Percentiles rank a stretch among this genome's conserved stretches.
These are phyloP conservation scores for Lactarius vividus DNA, from an alignment of 768 basidiomycete genomes.

Conservation along the genomic window DNA sequence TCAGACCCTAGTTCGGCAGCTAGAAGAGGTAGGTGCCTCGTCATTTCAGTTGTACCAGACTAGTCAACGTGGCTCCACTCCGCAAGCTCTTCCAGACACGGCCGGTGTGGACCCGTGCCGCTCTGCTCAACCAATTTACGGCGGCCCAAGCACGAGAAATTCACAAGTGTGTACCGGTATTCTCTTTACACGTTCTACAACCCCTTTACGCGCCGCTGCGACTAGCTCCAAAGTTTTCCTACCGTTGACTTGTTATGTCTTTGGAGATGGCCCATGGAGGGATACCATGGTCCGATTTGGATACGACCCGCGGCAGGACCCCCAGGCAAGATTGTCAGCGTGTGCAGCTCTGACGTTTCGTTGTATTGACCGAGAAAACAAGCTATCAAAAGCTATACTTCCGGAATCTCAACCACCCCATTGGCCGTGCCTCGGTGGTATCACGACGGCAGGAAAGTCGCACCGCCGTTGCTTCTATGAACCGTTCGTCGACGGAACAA, in stretches of 20 bases:
- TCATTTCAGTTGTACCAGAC: background rate
- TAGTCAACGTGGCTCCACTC: background rate
- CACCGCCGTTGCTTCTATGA: constrained; percentile 25
- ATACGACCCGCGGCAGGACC: constrained; percentile 84
- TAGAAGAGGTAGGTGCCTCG: constrained; percentile 47
- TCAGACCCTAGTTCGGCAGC: constrained; percentile 49
- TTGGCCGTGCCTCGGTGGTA: constrained; percentile 72
- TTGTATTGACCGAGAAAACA: constrained; percentile 1
- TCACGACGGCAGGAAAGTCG: constrained; percentile 60
- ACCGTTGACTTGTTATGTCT: constrained; percentile 81
- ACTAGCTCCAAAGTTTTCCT: constrained; percentile 76
- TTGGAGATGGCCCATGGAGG: constrained; percentile 92
- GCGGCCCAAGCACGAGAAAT: constrained; percentile 66
- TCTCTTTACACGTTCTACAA: background rate
- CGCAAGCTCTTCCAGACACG: constrained; percentile 66
- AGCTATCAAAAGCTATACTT: constrained; percentile 91
- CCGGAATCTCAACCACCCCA: constrained; percentile 81
- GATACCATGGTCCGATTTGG: constrained; percentile 83
- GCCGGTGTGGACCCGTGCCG: constrained; percentile 87
- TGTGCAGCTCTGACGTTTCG: constrained; percentile 4
- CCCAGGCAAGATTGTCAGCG: constrained; percentile 70
- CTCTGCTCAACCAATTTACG: constrained; percentile 79
- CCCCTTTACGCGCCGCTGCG: constrained; percentile 5
- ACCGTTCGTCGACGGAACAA: constrained; percentile 39
- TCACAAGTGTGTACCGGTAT: constrained; percentile 54